A percentile compares a stretch with the other conserved stretches of the same genome.
Evolutionary conservation across 495 filamentous ascomycete genomes (phyloP).

Genomic region (Cercophora scortea): DNA sequence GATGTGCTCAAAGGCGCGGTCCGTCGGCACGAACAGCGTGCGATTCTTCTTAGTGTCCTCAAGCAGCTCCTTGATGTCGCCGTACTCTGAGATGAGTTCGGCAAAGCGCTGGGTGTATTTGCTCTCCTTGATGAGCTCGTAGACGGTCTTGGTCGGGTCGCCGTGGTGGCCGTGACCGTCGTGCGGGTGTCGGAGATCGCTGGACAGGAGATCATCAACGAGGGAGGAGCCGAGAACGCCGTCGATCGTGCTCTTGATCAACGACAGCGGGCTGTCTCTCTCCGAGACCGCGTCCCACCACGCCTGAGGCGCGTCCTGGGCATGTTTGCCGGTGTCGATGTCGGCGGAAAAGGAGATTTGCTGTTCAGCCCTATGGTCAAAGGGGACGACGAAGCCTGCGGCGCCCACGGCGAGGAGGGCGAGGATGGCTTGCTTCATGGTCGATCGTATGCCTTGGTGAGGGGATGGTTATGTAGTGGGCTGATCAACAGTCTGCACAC

Average conservation of each 20-base stretch:
- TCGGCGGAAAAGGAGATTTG: not conserved
- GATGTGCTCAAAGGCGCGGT: conserved; percentile 65
- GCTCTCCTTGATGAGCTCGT: conserved; percentile 63
- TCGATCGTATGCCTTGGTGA: not conserved
- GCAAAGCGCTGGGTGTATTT: conserved; percentile 71
- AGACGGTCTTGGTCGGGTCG: conserved; percentile 59
- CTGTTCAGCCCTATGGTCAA: not conserved
- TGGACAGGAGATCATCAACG: not conserved
- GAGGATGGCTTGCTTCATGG: not conserved
- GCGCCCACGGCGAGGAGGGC: not conserved
- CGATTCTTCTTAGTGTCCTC: conserved; percentile 62
- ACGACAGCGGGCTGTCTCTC: not conserved
- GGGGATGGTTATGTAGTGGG: too few relatives aligned
- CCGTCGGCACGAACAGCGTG: conserved; percentile 74
- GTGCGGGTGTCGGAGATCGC: not conserved
- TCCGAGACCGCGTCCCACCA: not conserved
- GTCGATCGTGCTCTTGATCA: not conserved
- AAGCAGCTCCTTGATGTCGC: conserved; percentile 60
- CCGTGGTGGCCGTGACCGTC: conserved; percentile 19
- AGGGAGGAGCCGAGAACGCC: not conserved
- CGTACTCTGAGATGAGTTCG: conserved; percentile 59
- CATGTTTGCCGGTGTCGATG: not conserved
- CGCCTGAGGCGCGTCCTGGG: not conserved
- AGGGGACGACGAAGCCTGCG: not conserved
- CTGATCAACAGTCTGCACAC: too few relatives aligned